Evolutionary conservation across 257 asterid genomes (phyloP).

Genomic region (Penstemon newberryi): DNA sequence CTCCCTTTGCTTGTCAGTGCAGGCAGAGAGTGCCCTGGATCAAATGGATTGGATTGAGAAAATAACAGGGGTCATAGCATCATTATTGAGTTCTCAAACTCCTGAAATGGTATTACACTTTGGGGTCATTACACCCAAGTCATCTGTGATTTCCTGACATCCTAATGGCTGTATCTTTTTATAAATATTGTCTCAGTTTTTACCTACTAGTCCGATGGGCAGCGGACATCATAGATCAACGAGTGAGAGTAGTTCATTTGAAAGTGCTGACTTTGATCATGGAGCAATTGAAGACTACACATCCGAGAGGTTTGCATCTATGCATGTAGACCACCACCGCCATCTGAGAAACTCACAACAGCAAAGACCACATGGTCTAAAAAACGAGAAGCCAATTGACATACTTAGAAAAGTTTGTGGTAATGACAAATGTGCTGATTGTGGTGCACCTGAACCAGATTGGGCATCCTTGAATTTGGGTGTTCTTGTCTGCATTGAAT

Average conservation of each 20-base stretch:
- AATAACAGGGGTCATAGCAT: slow-evolving; percentile 95
- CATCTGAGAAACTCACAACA: slow-evolving; percentile 65
- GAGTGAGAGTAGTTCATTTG: slow-evolving; percentile 94
- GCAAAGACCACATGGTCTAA: slow-evolving; percentile 46
- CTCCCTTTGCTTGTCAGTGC: slow-evolving; percentile 44
- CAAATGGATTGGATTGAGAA: slow-evolving; percentile 99
- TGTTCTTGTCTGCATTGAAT: slow-evolving; percentile 95
- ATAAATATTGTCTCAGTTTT: slow-evolving; percentile 51
- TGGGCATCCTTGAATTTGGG: slow-evolving; percentile 99
- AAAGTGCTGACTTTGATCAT: slow-evolving; percentile 83
- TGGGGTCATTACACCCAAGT: neutral
- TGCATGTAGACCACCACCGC: slow-evolving; percentile 70
- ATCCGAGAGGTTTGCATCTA: slow-evolving; percentile 62
- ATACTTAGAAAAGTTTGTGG: slow-evolving; percentile 74
- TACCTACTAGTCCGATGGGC: slow-evolving; percentile 78
- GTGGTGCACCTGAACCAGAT: slow-evolving; percentile 96
- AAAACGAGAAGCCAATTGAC: slow-evolving; percentile 83
- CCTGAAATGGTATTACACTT: slow-evolving; percentile 72
- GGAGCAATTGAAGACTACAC: slow-evolving; percentile 77
- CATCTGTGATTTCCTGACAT: neutral
- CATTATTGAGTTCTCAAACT: slow-evolving; percentile 87
- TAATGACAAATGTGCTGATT: slow-evolving; percentile 91
- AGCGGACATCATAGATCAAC: slow-evolving; percentile 86
- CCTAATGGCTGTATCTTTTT: slow-evolving; percentile 14
- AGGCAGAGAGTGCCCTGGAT: slow-evolving; percentile 97